Evolutionary conservation across 371 early-diverging fungal genomes (phyloP), one percentile per base, ranked within the genome.

Genomic region (Dichotomocladium elegans): DNA sequence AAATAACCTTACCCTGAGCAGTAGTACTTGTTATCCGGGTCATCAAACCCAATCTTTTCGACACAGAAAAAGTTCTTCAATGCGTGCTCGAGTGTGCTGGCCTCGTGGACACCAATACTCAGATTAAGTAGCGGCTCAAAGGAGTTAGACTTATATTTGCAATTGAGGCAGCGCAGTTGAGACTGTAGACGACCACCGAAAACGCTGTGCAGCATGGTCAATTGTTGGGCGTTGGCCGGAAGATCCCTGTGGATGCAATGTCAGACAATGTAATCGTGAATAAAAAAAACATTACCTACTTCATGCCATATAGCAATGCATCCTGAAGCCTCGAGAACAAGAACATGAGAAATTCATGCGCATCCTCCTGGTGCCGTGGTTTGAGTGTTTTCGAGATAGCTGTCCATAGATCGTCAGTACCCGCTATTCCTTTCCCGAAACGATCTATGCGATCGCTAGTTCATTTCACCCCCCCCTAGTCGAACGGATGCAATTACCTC

Each of bases 111-210:
- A 33, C 92, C 91, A 27, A 95, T 67, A 53, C 87, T 87, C 25
- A 95, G 55, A 61, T 95, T 94, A 51, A 92, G 67, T 37, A 81
- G 72, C 0, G 88, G 78, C 54, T 93, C 91, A 40, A 74, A 83
- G 0, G 88, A 93, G 53, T 88, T 80, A 30, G 92, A 91, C 42
- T 77, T 77, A 37, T 79, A 62, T n/a, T 83, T 75, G 68, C 95
- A 95, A 21, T 60, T 70, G 17, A 74, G 56, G 65, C 95, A 95
- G 33, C 69, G 77, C 41, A 95, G 73, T 49, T 88, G 85, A 27
- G 88, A 88, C 54, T 85, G 90, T 30, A 91, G 61, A 47, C 82
- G 85, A 1, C 94, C 94, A 43, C 92, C 93, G 81, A 93, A 93
- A 4, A 94, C 77, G 47, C 82, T 84, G 65, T 89, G 82, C 2